phyloP scores from a whole-genome alignment of 2,329 filamentous ascomycete species.

The Pseudocercospora fijiensis region DNA sequence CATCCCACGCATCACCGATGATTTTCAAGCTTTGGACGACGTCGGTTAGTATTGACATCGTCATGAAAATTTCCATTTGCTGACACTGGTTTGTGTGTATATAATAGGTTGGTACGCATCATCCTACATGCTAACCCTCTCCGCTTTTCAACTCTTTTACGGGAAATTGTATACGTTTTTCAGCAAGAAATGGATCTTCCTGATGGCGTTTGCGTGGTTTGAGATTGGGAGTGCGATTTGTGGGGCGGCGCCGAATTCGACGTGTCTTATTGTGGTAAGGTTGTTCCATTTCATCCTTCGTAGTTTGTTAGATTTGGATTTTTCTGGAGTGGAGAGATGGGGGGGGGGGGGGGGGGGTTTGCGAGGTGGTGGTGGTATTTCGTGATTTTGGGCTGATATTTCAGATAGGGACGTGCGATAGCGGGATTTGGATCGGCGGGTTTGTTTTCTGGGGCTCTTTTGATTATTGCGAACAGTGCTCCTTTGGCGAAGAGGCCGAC shows the following conservation, averaged over 20 bases:
- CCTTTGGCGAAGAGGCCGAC: slow-evolving; percentile 37
- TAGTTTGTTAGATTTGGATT: too few species aligned
- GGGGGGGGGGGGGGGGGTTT: too few species aligned
- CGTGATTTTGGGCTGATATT: too few species aligned
- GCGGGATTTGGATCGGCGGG: slow-evolving; percentile 56
- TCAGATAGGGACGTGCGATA: slow-evolving; percentile 53
- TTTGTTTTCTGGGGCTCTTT: slow-evolving; percentile 45
- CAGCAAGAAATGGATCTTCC: slow-evolving; percentile 45
- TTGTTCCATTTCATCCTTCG: too few species aligned
- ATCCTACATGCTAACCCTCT: slow-evolving; percentile 23
- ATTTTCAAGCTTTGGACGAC: slow-evolving; percentile 40
- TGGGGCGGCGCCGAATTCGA: slow-evolving; percentile 48
- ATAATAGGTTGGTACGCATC: slow-evolving; percentile 32
- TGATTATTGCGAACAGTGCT: slow-evolving; percentile 23
- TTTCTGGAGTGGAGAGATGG: too few species aligned
- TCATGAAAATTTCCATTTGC: not conserved
- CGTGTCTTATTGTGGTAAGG: slow-evolving; percentile 53
- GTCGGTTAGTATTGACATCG: slow-evolving; percentile 29
- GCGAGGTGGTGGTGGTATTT: too few species aligned
- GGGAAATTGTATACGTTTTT: slow-evolving; percentile 46
- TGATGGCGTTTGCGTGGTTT: slow-evolving; percentile 43
- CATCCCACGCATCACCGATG: slow-evolving; percentile 40
- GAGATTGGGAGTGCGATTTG: slow-evolving; percentile 52
- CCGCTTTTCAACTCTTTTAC: slow-evolving; percentile 43
- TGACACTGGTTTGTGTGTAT: slow-evolving; percentile 30